A percentile compares a stretch with the other conserved stretches of the same genome.
Evolutionary conservation across 1,139 yeast genomes (phyloP).

Genomic region (Pneumocystis wakefieldiae): DNA sequence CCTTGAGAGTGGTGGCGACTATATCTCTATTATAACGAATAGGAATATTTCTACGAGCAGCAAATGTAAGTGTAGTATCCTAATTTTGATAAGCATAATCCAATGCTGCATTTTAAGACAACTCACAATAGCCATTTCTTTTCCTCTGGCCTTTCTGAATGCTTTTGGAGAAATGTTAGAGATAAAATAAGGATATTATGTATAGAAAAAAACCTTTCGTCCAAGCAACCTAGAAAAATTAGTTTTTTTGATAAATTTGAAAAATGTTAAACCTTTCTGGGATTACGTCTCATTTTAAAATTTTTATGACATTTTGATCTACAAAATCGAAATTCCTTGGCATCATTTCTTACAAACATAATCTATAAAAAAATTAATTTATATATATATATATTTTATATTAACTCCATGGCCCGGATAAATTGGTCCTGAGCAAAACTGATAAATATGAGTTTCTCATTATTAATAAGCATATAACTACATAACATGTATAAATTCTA

Average conservation of each 20-base stretch:
- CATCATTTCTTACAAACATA: conserved; percentile 94
- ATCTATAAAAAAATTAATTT: conserved; percentile 25
- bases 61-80: conserved; percentile 89
- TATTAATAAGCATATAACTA: background rate
- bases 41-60: conserved; percentile 94
- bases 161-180: conserved; percentile 92
- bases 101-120: background rate
- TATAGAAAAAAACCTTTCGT: background rate
- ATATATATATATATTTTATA: background rate
- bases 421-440: conserved; percentile 93
- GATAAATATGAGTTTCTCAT: conserved; percentile 47
- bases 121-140: conserved; percentile 61
- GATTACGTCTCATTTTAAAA: conserved; percentile 96
- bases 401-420: conserved; percentile 78
- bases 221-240: conserved; percentile 1
- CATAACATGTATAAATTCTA: conserved; percentile 1
- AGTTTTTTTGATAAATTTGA: background rate
- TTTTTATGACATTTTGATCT: conserved; percentile 96
- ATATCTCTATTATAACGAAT: conserved; percentile 94
- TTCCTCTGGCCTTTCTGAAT: conserved; percentile 97
- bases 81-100: background rate
- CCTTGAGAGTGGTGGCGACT: conserved; percentile 83
- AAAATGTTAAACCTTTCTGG: conserved; percentile 50
- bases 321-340: conserved; percentile 92
- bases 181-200: background rate